These are phyloP conservation scores for Lipomyces chichibuensis DNA, from an alignment of 805 yeast species.

Conservation along the genomic window DNA sequence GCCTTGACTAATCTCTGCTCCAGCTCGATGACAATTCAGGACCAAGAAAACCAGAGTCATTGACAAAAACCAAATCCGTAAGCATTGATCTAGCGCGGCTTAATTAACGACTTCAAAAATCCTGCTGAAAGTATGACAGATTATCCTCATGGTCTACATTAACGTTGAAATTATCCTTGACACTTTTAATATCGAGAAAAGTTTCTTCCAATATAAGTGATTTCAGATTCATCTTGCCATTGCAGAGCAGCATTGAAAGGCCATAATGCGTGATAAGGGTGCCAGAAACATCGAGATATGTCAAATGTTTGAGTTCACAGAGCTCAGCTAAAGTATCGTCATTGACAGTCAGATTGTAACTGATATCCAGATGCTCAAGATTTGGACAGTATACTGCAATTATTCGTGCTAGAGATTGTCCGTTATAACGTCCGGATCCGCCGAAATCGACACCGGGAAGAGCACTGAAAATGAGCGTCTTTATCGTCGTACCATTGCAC, in stretches of 20 bases:
- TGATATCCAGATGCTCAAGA: neutral
- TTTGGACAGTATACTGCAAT: neutral
- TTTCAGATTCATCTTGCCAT: neutral
- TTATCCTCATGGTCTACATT: neutral
- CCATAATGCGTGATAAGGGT: neutral
- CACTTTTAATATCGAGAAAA: neutral
- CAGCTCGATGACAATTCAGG: no score
- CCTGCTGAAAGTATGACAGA: slow-evolving; percentile 1
- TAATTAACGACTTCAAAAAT: neutral
- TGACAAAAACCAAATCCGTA: neutral
- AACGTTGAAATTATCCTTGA: neutral
- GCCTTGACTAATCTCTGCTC: neutral
- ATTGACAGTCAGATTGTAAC: neutral
- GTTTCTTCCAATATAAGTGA: neutral
- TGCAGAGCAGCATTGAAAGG: neutral
- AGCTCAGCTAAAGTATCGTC: neutral
- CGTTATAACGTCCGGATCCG: neutral
- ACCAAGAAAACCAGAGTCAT: neutral
- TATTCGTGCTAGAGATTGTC: neutral
- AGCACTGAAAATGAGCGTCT: neutral
- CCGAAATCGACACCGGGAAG: neutral
- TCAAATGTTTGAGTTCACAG: neutral
- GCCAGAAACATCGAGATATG: neutral
- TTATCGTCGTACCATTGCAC: neutral
- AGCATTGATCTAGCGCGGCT: neutral